Percentiles rank a stretch among this genome's conserved stretches.
These are phyloP conservation scores for Dicorynia guianensis DNA, from an alignment of 306 rosid species.

Conservation along the genomic window DNA sequence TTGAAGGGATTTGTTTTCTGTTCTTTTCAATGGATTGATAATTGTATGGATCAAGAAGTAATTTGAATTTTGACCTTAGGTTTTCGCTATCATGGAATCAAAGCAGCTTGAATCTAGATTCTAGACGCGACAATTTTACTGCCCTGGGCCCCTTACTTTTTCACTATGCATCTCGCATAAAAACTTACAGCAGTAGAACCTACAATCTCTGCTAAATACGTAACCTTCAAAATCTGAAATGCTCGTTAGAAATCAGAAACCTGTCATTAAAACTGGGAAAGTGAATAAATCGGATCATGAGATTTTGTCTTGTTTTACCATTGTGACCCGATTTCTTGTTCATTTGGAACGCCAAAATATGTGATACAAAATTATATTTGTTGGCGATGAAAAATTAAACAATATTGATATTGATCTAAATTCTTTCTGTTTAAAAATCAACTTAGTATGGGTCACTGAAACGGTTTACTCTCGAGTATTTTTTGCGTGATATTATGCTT, in stretches of 20 bases:
- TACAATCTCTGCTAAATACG: neutral
- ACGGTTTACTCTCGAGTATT: too few relatives aligned
- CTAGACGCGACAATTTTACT: neutral
- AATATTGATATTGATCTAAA: neutral
- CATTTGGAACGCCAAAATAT: neutral
- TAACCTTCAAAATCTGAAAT: too few relatives aligned
- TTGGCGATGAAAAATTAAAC: neutral
- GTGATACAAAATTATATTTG: too few relatives aligned
- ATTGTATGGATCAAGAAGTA: neutral
- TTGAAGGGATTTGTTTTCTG: neutral
- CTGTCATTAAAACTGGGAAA: neutral
- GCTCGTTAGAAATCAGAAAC: neutral
- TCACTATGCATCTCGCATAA: neutral
- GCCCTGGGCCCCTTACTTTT: neutral
- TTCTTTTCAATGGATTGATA: constrained; percentile 1
- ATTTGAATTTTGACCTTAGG: constrained; percentile 6
- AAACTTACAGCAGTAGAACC: too few relatives aligned
- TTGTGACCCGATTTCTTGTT: neutral
- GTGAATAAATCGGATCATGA: neutral
- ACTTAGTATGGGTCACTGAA: neutral
- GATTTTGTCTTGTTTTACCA: neutral
- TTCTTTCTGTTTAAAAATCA: neutral
- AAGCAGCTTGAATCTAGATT: neutral
- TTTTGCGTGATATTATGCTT: neutral
- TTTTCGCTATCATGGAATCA: neutral